Evolutionary conservation across 129 eudicot species (phyloP), one percentile per base, ranked within the genome.

Genomic region (Smallanthus sonchifolius): DNA sequence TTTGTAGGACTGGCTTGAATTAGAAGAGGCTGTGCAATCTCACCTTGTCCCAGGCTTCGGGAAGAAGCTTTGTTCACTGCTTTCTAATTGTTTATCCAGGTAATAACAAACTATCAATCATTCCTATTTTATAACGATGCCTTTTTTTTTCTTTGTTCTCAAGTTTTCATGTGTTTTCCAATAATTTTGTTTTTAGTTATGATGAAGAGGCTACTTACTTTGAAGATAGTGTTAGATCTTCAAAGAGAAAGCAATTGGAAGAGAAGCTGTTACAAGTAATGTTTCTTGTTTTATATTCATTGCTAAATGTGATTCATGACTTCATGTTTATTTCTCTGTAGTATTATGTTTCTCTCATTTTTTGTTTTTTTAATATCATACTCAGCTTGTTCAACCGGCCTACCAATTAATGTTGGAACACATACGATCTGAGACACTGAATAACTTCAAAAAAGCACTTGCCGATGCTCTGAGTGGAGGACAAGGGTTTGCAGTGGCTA

Each of bases 131-230:
- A 19, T 68, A 17, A 14, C 42, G 1, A 60, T 34, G 5, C 19
- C 19, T 8, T 60, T 60, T 60, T 51, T 52, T 5, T 5, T 60
- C 40, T 15, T 34, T 34, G 42, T 35, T 13, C 10, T 10, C 10
- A 6, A 14, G 40, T 60, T 48, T 19, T 49, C 3, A 10, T 16
- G 47, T 55, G 7, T 28, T 57, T 75, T 71, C 66, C n/a, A 16
- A 7, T 35, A 60, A 13, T 48, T 48, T 6, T 37, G 60, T 11
- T 20, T 52, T 54, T 79, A 94, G 97, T 66, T 95, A 91, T 77
- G 99, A 95, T 71, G 79, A 84, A 36, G 99, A 95, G 77, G 97
- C 96, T 54, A 88, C 92, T 5, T 95, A 86, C 77, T 95, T 95
- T 81, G 99, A 95, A 71, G 99, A 84, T 36, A 81, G 94, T 68